Conservation (phyloP, 2,329 filamentous ascomycete genomes). For the Leptosphaerulina australis region DNA sequence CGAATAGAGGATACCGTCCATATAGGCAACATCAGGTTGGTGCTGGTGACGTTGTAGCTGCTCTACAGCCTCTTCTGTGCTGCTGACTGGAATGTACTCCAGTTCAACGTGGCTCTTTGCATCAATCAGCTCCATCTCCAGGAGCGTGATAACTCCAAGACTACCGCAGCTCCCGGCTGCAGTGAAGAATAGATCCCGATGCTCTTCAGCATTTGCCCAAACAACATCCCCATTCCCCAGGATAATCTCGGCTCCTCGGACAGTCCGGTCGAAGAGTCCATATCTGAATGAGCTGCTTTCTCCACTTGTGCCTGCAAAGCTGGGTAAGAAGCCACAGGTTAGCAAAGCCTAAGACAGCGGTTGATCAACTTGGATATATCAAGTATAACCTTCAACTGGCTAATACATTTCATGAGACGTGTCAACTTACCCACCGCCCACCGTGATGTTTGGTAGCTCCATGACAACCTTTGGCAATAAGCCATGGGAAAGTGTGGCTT, state of each 20-base stretch:
- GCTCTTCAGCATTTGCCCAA: conserved; percentile 52
- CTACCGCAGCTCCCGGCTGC: conserved; percentile 66
- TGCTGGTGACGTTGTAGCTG: conserved; percentile 56
- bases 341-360: background rate
- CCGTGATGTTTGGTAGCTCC: conserved; percentile 74
- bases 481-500: conserved; percentile 60
- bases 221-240: conserved; percentile 63
- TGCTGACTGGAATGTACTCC: conserved; percentile 63
- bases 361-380: background rate
- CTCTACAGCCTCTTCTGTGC: conserved; percentile 57
- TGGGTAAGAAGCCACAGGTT: background rate
- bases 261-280: conserved; percentile 69
- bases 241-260: conserved; percentile 68
- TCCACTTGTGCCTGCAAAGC: conserved; percentile 68
- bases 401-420: background rate
- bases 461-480: conserved; percentile 70
- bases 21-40: conserved; percentile 61
- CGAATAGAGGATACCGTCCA: conserved; percentile 72
- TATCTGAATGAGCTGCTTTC: conserved; percentile 71
- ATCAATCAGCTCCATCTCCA: conserved; percentile 64
- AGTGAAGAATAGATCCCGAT: conserved; percentile 63
- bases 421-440: conserved; percentile 60
- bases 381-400: background rate
- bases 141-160: conserved; percentile 64
- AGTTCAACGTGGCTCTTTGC: conserved; percentile 65